Base-by-base conservation (phyloP, 2,329 filamentous ascomycete species). In the Beauveria australis region DNA sequence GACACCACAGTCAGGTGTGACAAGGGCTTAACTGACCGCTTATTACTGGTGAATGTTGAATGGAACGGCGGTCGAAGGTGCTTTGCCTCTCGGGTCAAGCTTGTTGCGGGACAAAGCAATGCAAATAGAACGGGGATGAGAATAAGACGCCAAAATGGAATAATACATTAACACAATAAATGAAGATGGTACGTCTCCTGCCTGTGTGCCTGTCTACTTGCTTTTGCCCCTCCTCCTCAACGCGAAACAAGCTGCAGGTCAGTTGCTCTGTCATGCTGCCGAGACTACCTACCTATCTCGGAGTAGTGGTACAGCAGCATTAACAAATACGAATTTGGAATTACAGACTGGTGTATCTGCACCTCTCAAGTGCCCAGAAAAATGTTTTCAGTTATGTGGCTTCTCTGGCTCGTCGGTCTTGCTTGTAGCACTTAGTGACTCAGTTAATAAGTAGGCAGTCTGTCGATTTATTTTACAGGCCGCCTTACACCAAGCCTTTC, bases 231-330 rank as follows among this genome's bases (percentile, higher is more conserved):
- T 52, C 56, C 40, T 43, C 37, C 48, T 22, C 16, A 40, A 53
- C 41, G 18, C 49, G 57, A 60, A 60, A 60, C 57, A 47, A 22
- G 40, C 47, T 40, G 57, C 57, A 53, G 44, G 57, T 40, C 40
- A 53, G 22, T 44, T 52, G 52, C 56, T n/a, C 56, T 33, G 37
- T 51, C 55, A 52, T 22, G 40, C 24, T 43, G 16, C 18, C 24
- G 22, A 28, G 46, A 28, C 46, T n/a, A 37, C 19, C 33, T 37
- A 37, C 33, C 33, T 30, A 28, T 44, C 44, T n/a, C 22, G 22
- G 24, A 40, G 9, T 40, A 24, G 16, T 9, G 12, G 12, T 37
- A 47, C 1, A 37, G 33, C 33, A 16, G 33, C 33, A 37, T 37
- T 16, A 16, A 37, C 14, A 37, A 14, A 37, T n/a, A 5, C 7